Evolutionary conservation across 306 rosid species (phyloP), one percentile per base, ranked within the genome.

Genomic region (Argentina anserina): DNA sequence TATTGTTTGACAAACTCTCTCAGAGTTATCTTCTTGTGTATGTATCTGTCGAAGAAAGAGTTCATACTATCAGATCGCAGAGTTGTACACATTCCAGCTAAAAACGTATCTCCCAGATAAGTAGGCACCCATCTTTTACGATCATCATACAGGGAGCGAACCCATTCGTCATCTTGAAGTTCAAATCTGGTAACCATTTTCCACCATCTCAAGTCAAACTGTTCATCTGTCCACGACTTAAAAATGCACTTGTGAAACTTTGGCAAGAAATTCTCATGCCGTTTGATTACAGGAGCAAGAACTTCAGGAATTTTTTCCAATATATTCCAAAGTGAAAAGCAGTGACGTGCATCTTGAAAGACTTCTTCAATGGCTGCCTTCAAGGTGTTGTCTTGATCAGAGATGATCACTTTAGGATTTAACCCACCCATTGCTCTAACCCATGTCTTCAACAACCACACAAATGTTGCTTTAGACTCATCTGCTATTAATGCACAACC

Each of bases 151-250:
- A 92, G 45, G 41, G 88, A 86, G 21, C 73, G 89, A 77, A 90
- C 76, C 94, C 96, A 92, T 37, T 60, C 65, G 60, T 92, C 87
- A 71, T 92, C 88, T 17, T 87, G 94, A 40, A 92, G 98, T 80
- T 85, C 94, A 85, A 84, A 92, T 85, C 88, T 84, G 76, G 86
- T 76, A 76, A 87, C 92, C 87, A 92, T 90, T 74, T 92, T 84
- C 90, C 90, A 90, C 98, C 96, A 92, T 82, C 92, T 79, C 94
- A 88, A 76, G 80, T 90, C 98, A 81, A 92, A 90, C 79, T 90
- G 83, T 72, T 92, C 94, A n/a, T 85, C 94, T 11, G 94, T 84
- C 88, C 88, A 92, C 26, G 98, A 92, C 84, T 85, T 90, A 67
- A 85, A 88, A 64, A 90, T 85, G 88, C 96, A 90, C 80, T 90